phyloP scores from a whole-genome alignment of 257 asterid species.

The Striga asiatica region DNA sequence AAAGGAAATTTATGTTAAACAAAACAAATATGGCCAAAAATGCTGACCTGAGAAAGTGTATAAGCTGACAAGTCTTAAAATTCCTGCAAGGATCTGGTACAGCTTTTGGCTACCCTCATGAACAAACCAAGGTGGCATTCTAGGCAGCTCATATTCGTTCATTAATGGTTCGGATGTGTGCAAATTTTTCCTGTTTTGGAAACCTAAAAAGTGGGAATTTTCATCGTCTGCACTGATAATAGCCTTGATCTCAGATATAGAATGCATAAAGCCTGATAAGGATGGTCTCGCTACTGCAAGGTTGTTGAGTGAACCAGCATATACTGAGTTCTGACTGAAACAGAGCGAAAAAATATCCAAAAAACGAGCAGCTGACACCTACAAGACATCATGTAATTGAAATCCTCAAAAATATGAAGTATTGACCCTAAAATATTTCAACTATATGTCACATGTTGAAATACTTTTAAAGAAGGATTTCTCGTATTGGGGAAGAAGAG shows the following conservation, averaged over 20 bases:
- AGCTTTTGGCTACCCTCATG: slow-evolving; percentile 60
- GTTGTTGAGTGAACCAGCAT: slow-evolving; percentile 80
- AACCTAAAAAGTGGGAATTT: slow-evolving; percentile 24
- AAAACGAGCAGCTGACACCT: slow-evolving; percentile 75
- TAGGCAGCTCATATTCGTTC: slow-evolving; percentile 54
- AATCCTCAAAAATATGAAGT: neutral
- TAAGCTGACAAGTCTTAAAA: slow-evolving; percentile 72
- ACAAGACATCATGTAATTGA: slow-evolving; percentile 12
- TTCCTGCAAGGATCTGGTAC: slow-evolving; percentile 68
- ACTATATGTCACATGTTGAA: too few relatives aligned
- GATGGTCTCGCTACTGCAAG: slow-evolving; percentile 44
- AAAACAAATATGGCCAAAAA: slow-evolving; percentile 15
- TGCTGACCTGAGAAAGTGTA: slow-evolving; percentile 59
- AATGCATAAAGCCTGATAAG: slow-evolving; percentile 66
- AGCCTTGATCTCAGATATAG: slow-evolving; percentile 76
- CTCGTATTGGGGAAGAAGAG: neutral
- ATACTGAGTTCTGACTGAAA: slow-evolving; percentile 75
- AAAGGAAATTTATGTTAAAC: slow-evolving; percentile 7
- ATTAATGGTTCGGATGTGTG: slow-evolving; percentile 26
- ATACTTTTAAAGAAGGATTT: too few relatives aligned
- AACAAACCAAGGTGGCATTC: slow-evolving; percentile 92
- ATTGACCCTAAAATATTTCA: neutral
- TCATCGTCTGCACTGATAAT: slow-evolving; percentile 18
- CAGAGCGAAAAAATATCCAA: slow-evolving; percentile 85
- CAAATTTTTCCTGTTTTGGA: slow-evolving; percentile 27